Base-by-base conservation (phyloP, 805 yeast species). In the Candida tibetensis region DNA sequence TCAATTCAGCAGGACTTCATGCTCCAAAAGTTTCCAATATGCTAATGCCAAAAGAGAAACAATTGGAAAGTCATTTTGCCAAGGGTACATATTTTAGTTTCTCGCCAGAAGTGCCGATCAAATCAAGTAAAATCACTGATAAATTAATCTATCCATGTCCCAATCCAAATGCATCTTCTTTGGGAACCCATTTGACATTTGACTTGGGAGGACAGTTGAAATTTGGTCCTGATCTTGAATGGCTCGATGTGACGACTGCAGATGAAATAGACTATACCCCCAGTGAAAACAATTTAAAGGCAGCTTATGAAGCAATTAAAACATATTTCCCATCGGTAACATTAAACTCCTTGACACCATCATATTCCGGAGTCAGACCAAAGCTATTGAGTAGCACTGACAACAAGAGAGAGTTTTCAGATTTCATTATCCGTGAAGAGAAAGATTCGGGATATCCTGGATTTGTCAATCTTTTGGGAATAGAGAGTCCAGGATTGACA, bases 401-500 rank as follows among this genome's bases (percentile, higher is more conserved):
- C 7, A 59, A 54, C 22, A 54, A 58, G 17, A 58, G 55, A 28
- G 26, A 43, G 17, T 85, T 85, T 58, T 78, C 79, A 30, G 96
- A 90, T 54, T 89, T 88, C 55, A 62, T 79, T 16, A 84, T 89
- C 22, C 60, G 77, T 37, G 77, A 83, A 51, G 93, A 85, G 47
- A 91, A 85, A 46, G 25, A 7, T 10, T 74, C 70, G 1, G 89
- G 81, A 0, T 79, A 72, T 49, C 82, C 81, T 2, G 95, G 95
- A 1, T 89, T 87, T 51, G 74, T 88, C 19, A 89, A 86, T 47
- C 64, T 86, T 37, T 52, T 88, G 30, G 95, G 91, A 1, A 88
- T 89, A 10, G 97, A 89, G 56, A 83, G 93, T 51, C 97, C 97
- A 0, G 96, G 96, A 0, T 66, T 89, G 41, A 89, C 97, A 2